A percentile compares a stretch with the other conserved stretches of the same genome.
phyloP scores from a whole-genome alignment of 179 eudicot species.

The Silene coronaria region DNA sequence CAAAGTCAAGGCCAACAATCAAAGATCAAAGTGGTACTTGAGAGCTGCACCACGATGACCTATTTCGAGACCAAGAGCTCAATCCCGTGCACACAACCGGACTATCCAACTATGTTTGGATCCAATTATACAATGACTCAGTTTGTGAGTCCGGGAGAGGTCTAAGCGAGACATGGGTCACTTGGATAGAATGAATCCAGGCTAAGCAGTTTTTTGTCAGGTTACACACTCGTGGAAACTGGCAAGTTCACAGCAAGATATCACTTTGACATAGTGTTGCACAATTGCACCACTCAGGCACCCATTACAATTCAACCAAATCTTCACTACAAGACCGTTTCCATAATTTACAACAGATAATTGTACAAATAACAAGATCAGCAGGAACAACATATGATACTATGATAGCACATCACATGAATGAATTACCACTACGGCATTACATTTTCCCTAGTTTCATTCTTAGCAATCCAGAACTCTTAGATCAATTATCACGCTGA shows the following conservation, averaged over 20 bases:
- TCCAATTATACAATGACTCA: slow-evolving; percentile 42
- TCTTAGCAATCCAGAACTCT: background rate
- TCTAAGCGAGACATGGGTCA: slow-evolving; percentile 29
- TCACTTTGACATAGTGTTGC: no score
- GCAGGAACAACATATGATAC: background rate
- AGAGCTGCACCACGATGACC: slow-evolving; percentile 43
- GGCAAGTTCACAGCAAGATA: no score
- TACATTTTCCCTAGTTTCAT: background rate
- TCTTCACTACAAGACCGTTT: no score
- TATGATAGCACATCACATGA: no score
- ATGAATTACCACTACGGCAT: no score
- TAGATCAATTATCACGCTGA: no score
- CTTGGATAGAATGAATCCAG: slow-evolving; percentile 27
- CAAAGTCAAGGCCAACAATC: slow-evolving; percentile 16
- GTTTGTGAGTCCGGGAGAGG: slow-evolving; percentile 23
- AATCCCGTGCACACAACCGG: slow-evolving; percentile 25
- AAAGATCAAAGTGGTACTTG: slow-evolving; percentile 24
- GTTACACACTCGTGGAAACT: background rate
- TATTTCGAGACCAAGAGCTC: slow-evolving; percentile 31
- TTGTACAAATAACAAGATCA: slow-evolving; percentile 1
- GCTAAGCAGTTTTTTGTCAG: slow-evolving; percentile 32
- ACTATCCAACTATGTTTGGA: slow-evolving; percentile 40
- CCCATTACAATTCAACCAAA: no score
- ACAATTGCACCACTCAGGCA: no score
- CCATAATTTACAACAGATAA: background rate